Conservation (phyloP, 352 stramenopile genomes). For the Phytopythium aichiense region DNA sequence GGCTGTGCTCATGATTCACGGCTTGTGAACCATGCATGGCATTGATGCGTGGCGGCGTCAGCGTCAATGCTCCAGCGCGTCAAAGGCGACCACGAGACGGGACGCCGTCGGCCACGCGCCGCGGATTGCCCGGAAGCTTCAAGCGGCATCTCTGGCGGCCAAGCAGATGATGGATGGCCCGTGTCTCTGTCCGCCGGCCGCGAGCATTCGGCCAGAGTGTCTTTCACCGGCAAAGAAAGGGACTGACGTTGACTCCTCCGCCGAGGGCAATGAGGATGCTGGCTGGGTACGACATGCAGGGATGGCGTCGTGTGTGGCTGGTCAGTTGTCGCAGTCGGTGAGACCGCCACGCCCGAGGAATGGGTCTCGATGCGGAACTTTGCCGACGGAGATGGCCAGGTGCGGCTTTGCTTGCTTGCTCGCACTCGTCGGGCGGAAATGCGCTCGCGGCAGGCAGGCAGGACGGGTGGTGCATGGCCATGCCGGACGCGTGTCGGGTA, state of each 20-base stretch:
- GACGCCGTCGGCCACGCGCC: not conserved
- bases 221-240: constrained; percentile 1
- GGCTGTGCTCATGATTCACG: too few relatives aligned
- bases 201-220: not conserved
- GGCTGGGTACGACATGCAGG: not conserved
- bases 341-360: not conserved
- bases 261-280: not conserved
- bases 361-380: not conserved
- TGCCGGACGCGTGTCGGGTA: too few relatives aligned
- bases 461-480: not conserved
- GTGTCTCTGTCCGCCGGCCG: not conserved
- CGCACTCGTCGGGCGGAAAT: not conserved
- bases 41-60: not conserved
- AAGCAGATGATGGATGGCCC: not conserved
- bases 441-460: not conserved
- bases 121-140: not conserved
- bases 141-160: too few relatives aligned
- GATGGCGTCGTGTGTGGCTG: not conserved
- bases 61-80: not conserved
- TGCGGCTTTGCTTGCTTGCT: not conserved
- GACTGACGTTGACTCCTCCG: not conserved
- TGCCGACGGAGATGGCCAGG: not conserved
- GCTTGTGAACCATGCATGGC: too few relatives aligned
- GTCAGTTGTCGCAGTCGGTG: not conserved
- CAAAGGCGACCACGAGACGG: too few relatives aligned